A percentile compares a stretch with the other conserved stretches of the same genome.
These are phyloP conservation scores for Neurospora cerealis DNA, from an alignment of 495 filamentous ascomycete genomes.

Conservation along the genomic window DNA sequence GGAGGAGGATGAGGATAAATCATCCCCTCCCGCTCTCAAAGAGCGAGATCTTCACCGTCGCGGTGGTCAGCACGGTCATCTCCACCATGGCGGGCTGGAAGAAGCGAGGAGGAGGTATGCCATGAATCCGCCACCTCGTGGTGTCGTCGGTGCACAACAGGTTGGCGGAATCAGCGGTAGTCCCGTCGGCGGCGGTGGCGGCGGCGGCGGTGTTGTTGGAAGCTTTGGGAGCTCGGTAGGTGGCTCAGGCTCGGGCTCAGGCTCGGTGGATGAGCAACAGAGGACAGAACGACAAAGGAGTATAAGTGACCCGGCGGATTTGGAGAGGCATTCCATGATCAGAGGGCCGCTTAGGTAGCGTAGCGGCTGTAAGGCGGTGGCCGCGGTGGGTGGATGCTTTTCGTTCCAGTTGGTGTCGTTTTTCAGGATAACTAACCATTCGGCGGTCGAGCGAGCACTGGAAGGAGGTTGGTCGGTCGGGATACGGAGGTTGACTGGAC, in stretches of 20 bases:
- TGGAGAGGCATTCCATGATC: conserved; percentile 16
- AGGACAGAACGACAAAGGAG: conserved; percentile 43
- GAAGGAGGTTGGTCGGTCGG: not conserved
- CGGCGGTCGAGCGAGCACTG: not conserved
- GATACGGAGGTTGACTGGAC: not conserved
- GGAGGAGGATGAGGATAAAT: conserved; percentile 11
- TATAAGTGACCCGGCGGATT: conserved; percentile 35
- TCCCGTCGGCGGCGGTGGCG: not conserved
- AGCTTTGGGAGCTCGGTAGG: not conserved
- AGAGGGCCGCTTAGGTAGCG: conserved; percentile 6
- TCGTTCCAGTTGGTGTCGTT: not conserved
- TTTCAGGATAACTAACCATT: not conserved
- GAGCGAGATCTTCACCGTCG: not conserved
- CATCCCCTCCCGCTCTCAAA: conserved; percentile 12
- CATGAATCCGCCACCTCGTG: not conserved
- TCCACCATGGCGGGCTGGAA: not conserved
- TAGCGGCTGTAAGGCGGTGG: not conserved
- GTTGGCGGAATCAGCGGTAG: not conserved
- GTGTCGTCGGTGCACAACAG: not conserved
- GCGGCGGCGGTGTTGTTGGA: not conserved
- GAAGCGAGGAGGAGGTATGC: not conserved
- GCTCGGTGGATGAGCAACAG: conserved; percentile 27
- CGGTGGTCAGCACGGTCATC: not conserved
- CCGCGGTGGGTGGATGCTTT: not conserved
- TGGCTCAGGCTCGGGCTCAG: not conserved